phyloP scores from a whole-genome alignment of 208 protist species.

The Leishmania aethiopica region DNA sequence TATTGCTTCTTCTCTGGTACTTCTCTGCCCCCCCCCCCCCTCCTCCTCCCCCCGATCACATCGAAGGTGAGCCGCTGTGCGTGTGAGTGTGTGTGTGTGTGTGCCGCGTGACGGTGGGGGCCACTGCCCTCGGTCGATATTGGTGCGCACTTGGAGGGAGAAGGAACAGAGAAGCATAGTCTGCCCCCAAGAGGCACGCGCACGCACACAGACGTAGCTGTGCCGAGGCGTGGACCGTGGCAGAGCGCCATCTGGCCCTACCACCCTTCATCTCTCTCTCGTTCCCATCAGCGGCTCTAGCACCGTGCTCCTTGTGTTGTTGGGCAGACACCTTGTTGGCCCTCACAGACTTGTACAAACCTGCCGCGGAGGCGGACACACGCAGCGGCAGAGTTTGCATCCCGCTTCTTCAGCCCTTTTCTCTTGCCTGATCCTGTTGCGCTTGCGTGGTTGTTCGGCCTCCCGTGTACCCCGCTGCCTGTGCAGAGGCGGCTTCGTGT shows the following conservation, averaged over 20 bases:
- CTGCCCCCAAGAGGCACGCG: not conserved
- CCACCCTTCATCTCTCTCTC: not conserved
- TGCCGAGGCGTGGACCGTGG: not conserved
- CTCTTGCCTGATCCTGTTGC: no score
- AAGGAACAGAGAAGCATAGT: not conserved
- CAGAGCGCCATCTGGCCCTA: not conserved
- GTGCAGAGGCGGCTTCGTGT: not conserved
- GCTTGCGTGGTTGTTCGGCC: not conserved
- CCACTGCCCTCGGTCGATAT: not conserved
- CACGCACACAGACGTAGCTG: not conserved
- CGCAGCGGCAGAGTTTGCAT: not conserved
- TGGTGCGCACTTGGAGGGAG: not conserved
- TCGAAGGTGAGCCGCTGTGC: not conserved
- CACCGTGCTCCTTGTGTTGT: not conserved
- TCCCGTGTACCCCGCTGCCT: not conserved
- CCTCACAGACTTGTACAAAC: not conserved
- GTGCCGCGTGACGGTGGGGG: not conserved
- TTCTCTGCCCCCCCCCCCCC: not conserved
- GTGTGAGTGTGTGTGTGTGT: not conserved
- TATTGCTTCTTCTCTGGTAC: not conserved
- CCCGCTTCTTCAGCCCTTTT: not conserved
- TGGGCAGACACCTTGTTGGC: not conserved
- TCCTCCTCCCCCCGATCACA: not conserved
- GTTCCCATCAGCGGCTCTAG: not conserved
- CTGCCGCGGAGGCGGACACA: not conserved